Evolutionary conservation across 1,284 basidiomycete species (phyloP), one percentile per base, ranked within the genome.

Genomic region (Phellinidium pouzarii): DNA sequence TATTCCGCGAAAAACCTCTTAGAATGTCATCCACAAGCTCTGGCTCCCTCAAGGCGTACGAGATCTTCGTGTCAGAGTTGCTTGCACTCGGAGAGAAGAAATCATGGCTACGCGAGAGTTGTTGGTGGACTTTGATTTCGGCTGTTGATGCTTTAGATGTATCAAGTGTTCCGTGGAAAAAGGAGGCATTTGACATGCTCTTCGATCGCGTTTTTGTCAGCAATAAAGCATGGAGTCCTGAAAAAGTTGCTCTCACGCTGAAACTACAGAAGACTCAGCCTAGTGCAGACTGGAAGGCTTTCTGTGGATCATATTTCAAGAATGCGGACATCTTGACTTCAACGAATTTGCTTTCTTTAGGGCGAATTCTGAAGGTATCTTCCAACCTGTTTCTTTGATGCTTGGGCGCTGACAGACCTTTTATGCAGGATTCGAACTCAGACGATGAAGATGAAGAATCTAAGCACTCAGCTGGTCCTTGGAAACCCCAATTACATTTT

Each of bases 401-500:
- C 44, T 52, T 44, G 22, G 44, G 36, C 37, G 45, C 9, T 14
- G 38, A 37, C 31, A 34, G 7, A 20, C 9, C 22, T 44, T 12
- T 14, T 34, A 44, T 44, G 36, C 59, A 84, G 84, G 84, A 83
- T 66, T 75, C 78, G 8, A 69, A 71, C n/a, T 64, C 71, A 25
- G 81, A 85, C 42, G 78, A 80, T 8, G 61, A 70, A 37, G 66
- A 72, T 59, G 69, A 73, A 58, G 58, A 66, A 17, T 59, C 71
- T 23, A 79, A 78, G 60, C 66, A 71, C 8, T 68, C 74, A 4
- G 70, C 76, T 19, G 84, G 86, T 14, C 74, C 78, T 1, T 96
- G 91, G 91, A 94, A 91, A 64, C 84, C 94, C 50, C 87, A 94
- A 62, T 75, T 94, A 27, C 95, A 97, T 64, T 94, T 91, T 64